Percentiles rank a stretch among this genome's conserved stretches.
phyloP scores from a whole-genome alignment of 768 basidiomycete species.

The Kwoniella newhampshirensis region DNA sequence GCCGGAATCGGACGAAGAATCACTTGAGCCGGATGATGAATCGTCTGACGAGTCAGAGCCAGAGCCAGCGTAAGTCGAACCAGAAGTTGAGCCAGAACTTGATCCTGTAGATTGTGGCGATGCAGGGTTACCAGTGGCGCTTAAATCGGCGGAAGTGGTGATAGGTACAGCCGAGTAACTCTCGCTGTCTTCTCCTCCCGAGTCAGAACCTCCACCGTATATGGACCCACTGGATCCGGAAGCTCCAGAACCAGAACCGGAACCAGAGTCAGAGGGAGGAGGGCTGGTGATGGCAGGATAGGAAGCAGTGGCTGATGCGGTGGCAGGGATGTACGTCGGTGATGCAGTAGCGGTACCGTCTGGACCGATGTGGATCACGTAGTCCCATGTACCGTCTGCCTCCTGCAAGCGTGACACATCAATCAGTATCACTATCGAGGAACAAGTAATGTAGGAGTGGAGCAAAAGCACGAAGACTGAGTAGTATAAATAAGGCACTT shows the following conservation, averaged over 20 bases:
- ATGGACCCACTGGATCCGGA: not conserved
- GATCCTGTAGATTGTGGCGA: slow-evolving; percentile 5
- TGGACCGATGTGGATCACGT: slow-evolving; percentile 46
- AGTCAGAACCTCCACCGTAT: not conserved
- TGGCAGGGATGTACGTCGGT: slow-evolving; percentile 24
- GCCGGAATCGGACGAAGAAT: no score
- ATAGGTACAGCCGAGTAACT: slow-evolving; percentile 11
- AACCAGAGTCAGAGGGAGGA: slow-evolving; percentile 1
- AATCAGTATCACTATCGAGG: no score
- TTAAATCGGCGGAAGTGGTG: slow-evolving; percentile 14
- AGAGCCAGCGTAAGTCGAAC: not conserved
- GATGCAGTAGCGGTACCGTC: slow-evolving; percentile 51
- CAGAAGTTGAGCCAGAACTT: slow-evolving; percentile 7
- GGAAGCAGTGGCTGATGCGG: slow-evolving; percentile 9
- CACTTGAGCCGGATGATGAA: slow-evolving; percentile 3
- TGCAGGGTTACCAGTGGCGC: not conserved
- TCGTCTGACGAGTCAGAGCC: slow-evolving; percentile 1
- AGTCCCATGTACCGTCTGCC: slow-evolving; percentile 52
- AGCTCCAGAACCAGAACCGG: slow-evolving; percentile 4
- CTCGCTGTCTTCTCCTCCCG: slow-evolving; percentile 9
- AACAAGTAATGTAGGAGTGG: not conserved
- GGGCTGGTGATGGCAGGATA: slow-evolving; percentile 8
- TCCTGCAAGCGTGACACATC: slow-evolving; percentile 22
- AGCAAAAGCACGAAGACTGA: not conserved
- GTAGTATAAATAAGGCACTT: slow-evolving; percentile 10